Conservation (phyloP, 2,329 filamentous ascomycete genomes). For the Madurella fahalii region DNA sequence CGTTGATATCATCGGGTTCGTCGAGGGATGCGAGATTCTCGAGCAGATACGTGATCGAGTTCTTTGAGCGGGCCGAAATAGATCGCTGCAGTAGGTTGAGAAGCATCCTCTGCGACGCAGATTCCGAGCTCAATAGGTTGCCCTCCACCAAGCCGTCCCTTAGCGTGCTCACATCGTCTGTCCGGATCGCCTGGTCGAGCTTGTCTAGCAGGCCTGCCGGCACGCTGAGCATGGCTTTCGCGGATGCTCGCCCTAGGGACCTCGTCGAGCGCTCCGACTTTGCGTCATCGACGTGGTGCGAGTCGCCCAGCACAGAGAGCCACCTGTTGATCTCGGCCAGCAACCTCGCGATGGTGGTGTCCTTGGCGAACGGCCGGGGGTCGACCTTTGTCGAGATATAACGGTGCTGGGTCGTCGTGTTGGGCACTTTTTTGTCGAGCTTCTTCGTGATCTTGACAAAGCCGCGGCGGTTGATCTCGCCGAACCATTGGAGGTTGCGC, state of each 20-base stretch:
- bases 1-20: constrained; percentile 88
- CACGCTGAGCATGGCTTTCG: constrained; percentile 70
- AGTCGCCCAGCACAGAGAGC: constrained; percentile 77
- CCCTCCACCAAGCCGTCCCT: constrained; percentile 55
- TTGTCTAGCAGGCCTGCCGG: constrained; percentile 64
- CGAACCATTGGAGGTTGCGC: constrained; percentile 94
- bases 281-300: constrained; percentile 70
- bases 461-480: constrained; percentile 89
- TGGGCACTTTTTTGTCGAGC: constrained; percentile 87
- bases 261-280: constrained; percentile 69
- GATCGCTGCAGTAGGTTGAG: constrained; percentile 74
- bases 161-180: constrained; percentile 59
- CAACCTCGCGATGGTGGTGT: constrained; percentile 45
- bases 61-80: constrained; percentile 64
- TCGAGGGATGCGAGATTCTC: constrained; percentile 66
- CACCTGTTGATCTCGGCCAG: constrained; percentile 77
- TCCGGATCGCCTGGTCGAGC: constrained; percentile 67
- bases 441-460: constrained; percentile 99
- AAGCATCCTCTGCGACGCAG: constrained; percentile 62
- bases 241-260: constrained; percentile 72
- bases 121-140: constrained; percentile 49
- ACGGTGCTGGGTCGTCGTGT: constrained; percentile 70
- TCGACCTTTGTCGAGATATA: constrained; percentile 92
- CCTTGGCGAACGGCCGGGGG: constrained; percentile 80
- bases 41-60: constrained; percentile 69